phyloP scores from a whole-genome alignment of 345 rosid genomes.

The Physaria fendleri region DNA sequence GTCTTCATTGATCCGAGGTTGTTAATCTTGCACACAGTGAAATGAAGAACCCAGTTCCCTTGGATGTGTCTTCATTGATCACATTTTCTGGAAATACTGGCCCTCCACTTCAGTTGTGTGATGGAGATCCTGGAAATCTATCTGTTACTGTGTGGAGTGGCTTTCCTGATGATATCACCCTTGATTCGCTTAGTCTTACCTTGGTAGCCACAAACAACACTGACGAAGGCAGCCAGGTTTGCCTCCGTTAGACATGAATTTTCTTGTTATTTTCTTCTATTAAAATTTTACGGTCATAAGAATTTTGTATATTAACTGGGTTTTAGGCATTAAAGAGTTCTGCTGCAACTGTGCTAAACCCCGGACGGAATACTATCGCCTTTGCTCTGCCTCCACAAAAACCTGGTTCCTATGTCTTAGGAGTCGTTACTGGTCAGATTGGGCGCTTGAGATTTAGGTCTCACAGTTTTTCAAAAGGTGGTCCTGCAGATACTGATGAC shows the following conservation, averaged over 20 bases:
- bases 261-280: conserved; percentile 3
- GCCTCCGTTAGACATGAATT: conserved; percentile 21
- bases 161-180: conserved; percentile 91
- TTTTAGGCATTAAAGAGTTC: conserved; percentile 82
- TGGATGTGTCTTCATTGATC: conserved; percentile 86
- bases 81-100: conserved; percentile 94
- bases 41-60: conserved; percentile 87
- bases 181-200: conserved; percentile 86
- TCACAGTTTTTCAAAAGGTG: conserved; percentile 92
- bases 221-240: conserved; percentile 88
- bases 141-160: conserved; percentile 95
- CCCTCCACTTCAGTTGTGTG: conserved; percentile 80
- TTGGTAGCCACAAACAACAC: conserved; percentile 75
- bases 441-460: conserved; percentile 91
- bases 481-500: conserved; percentile 94
- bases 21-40: conserved; percentile 87
- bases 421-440: conserved; percentile 90
- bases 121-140: conserved; percentile 88
- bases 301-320: conserved; percentile 14
- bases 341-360: conserved; percentile 57
- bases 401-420: conserved; percentile 93
- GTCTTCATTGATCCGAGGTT: conserved; percentile 71
- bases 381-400: conserved; percentile 81
- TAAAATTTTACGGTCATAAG: neutral
- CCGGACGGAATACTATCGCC: conserved; percentile 66